phyloP scores from a whole-genome alignment of 352 stramenopile species.

The Pilasporangium apinafurcum region DNA sequence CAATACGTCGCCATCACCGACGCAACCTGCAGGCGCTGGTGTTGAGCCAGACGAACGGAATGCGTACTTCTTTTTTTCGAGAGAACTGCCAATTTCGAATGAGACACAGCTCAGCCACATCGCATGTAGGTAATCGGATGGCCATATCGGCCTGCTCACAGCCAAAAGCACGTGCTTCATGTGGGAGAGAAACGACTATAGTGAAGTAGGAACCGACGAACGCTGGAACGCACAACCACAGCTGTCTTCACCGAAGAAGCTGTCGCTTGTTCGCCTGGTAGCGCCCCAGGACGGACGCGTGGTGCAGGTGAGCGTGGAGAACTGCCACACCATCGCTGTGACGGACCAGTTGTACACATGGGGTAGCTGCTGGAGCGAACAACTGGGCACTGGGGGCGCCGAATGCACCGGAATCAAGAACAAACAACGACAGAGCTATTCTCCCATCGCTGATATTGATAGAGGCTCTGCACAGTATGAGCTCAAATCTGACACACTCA shows the following conservation, averaged over 20 bases:
- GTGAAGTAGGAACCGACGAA: constrained; percentile 35
- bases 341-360: constrained; percentile 49
- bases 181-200: constrained; percentile 55
- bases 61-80: constrained; percentile 49
- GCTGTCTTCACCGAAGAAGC: too few relatives aligned
- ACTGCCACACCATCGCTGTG: constrained; percentile 49
- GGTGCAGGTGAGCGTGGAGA: constrained; percentile 42
- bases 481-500: constrained; percentile 70
- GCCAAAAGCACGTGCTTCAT: constrained; percentile 33
- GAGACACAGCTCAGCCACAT: constrained; percentile 18
- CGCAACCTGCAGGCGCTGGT: too few relatives aligned
- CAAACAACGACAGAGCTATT: constrained; percentile 35
- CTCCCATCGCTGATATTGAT: constrained; percentile 63
- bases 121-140: constrained; percentile 31
- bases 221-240: too few relatives aligned
- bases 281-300: constrained; percentile 10
- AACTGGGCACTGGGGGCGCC: constrained; percentile 49
- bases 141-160: constrained; percentile 39
- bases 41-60: too few relatives aligned
- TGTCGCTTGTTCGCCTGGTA: neutral
- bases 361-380: constrained; percentile 64
- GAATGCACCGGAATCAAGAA: constrained; percentile 50
- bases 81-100: constrained; percentile 22
- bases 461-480: constrained; percentile 30
- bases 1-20: constrained; percentile 7